phyloP scores from a whole-genome alignment of 306 rosid species.

The Geum urbanum region DNA sequence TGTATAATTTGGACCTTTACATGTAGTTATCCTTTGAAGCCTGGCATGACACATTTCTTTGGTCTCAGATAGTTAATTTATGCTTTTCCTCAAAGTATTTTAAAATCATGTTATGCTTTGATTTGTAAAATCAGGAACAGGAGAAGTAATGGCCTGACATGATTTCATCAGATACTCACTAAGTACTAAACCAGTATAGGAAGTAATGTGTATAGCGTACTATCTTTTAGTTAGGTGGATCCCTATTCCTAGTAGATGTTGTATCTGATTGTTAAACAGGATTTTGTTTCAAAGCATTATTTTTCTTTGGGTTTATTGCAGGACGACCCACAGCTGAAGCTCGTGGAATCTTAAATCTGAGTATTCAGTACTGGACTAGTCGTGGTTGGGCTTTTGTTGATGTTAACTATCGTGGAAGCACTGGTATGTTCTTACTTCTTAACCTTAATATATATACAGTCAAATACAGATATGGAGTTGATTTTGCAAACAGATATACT shows the following conservation, averaged over 20 bases:
- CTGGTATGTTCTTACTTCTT: constrained; percentile 62
- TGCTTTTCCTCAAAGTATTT: not conserved
- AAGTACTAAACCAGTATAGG: not conserved
- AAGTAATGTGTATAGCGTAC: not conserved
- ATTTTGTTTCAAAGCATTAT: not conserved
- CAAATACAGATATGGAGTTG: no score
- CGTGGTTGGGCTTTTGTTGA: constrained; percentile 89
- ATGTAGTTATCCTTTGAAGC: not conserved
- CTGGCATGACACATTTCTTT: not conserved
- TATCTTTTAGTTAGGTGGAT: not conserved
- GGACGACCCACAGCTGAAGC: constrained; percentile 94
- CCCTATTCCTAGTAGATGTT: no score
- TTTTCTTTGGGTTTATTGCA: constrained; percentile 38
- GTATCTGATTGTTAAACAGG: not conserved
- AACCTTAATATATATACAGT: not conserved
- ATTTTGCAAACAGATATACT: no score
- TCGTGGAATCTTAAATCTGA: constrained; percentile 62
- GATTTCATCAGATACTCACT: not conserved
- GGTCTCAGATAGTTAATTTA: not conserved
- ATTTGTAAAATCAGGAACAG: not conserved
- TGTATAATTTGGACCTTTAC: constrained; percentile 18
- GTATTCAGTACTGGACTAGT: constrained; percentile 89
- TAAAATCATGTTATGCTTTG: not conserved
- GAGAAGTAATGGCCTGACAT: not conserved
- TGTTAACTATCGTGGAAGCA: constrained; percentile 97